A percentile compares a stretch with the other conserved stretches of the same genome.
Evolutionary conservation across 805 yeast genomes (phyloP).

Genomic region (Nakazawaea sp.): DNA sequence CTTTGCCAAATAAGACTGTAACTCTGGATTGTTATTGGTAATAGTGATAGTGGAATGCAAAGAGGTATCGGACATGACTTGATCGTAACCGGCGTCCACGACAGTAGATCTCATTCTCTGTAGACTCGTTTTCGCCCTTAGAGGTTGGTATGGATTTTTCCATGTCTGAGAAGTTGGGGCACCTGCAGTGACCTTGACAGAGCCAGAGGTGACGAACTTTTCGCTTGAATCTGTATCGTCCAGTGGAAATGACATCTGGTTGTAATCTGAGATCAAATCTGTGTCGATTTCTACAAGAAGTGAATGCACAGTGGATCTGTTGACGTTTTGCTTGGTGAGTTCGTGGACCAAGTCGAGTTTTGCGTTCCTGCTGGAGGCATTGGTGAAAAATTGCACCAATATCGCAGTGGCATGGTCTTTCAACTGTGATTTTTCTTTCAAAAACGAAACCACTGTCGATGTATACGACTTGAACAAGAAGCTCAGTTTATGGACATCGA

Average conservation of each 20-base stretch:
- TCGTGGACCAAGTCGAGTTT: slow-evolving; percentile 37
- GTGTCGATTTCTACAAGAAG: slow-evolving; percentile 25
- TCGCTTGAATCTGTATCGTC: not conserved
- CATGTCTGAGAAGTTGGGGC: not conserved
- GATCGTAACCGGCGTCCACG: not conserved
- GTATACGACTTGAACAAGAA: slow-evolving; percentile 26
- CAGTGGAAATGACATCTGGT: not conserved
- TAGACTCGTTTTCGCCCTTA: slow-evolving; percentile 7
- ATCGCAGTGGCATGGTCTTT: slow-evolving; percentile 17
- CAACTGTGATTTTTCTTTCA: not conserved
- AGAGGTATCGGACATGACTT: slow-evolving; percentile 3
- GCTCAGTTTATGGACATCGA: slow-evolving; percentile 24
- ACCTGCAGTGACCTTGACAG: slow-evolving; percentile 19
- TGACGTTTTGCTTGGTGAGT: slow-evolving; percentile 27
- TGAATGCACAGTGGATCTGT: slow-evolving; percentile 16
- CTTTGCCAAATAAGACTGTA: slow-evolving; percentile 14
- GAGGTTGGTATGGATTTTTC: slow-evolving; percentile 13
- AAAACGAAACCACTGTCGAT: slow-evolving; percentile 15
- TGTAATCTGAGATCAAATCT: slow-evolving; percentile 16
- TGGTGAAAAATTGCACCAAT: slow-evolving; percentile 30
- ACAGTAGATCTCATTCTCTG: slow-evolving; percentile 2
- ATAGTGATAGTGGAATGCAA: slow-evolving; percentile 10
- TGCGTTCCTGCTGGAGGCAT: slow-evolving; percentile 28
- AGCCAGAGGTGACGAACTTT: slow-evolving; percentile 22
- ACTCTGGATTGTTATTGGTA: not conserved